Evolutionary conservation across 768 basidiomycete genomes (phyloP).

Genomic region (Rossbeevera mucosa): DNA sequence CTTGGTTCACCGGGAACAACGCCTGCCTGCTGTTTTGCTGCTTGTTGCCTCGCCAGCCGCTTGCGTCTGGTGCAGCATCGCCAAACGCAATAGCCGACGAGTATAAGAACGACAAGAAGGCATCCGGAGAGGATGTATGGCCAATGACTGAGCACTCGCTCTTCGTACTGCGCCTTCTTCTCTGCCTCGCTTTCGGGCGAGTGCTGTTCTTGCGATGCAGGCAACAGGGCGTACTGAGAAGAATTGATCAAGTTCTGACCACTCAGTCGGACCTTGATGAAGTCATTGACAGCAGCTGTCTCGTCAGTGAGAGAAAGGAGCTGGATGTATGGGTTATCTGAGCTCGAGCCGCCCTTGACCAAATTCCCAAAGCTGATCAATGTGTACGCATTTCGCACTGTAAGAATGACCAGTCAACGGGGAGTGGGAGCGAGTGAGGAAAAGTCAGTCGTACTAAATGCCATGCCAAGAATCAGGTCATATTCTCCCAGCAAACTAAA

Average conservation of each 20-base stretch:
- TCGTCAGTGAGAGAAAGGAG: slow-evolving; percentile 56
- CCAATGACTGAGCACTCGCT: slow-evolving; percentile 65
- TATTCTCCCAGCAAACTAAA: slow-evolving; percentile 75
- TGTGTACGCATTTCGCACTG: slow-evolving; percentile 77
- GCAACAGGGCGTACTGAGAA: slow-evolving; percentile 55
- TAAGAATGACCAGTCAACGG: slow-evolving; percentile 4
- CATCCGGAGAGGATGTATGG: slow-evolving; percentile 66
- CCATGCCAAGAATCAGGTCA: slow-evolving; percentile 82
- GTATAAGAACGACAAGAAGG: slow-evolving; percentile 44
- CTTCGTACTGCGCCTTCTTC: slow-evolving; percentile 63
- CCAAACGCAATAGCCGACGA: slow-evolving; percentile 51
- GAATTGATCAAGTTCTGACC: slow-evolving; percentile 56
- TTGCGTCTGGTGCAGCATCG: slow-evolving; percentile 51
- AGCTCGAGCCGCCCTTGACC: slow-evolving; percentile 45
- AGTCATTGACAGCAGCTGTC: slow-evolving; percentile 55
- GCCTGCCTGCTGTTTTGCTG: slow-evolving; percentile 17
- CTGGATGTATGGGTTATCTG: slow-evolving; percentile 63
- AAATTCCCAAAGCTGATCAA: slow-evolving; percentile 71
- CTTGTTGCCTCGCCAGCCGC: slow-evolving; percentile 27
- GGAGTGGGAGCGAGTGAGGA: background rate
- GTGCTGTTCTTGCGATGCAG: slow-evolving; percentile 50
- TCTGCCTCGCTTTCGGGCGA: slow-evolving; percentile 62
- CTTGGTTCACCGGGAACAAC: background rate
- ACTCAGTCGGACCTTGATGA: slow-evolving; percentile 55
- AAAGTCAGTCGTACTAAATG: slow-evolving; percentile 51